Conservation (phyloP, 2,329 filamentous ascomycete genomes). For the Ampelomyces quisqualis region DNA sequence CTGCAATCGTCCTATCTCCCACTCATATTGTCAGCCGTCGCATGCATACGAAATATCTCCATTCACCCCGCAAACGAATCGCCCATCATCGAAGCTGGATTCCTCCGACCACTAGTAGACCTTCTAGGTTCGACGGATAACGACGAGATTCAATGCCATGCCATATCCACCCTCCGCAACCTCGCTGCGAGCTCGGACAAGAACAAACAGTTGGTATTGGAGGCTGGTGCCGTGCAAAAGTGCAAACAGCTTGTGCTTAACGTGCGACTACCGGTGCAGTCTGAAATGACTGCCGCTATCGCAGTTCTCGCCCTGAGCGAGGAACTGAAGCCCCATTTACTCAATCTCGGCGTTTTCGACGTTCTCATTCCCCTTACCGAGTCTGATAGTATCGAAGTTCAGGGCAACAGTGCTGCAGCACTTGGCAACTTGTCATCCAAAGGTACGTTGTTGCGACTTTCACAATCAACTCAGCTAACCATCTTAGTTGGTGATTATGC, state of each 20-base stretch:
- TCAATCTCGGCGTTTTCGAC: conserved; percentile 92
- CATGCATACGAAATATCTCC: conserved; percentile 97
- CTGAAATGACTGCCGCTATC: conserved; percentile 99
- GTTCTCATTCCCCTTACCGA: conserved; percentile 93
- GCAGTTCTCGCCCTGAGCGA: conserved; percentile 94
- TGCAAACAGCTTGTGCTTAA: conserved; percentile 96
- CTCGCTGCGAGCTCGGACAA: conserved; percentile 94
- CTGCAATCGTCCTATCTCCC: conserved; percentile 94
- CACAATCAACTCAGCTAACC: conserved; percentile 26
- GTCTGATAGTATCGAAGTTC: conserved; percentile 94
- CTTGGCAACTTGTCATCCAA: conserved; percentile 96
- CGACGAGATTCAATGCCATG: conserved; percentile 98
- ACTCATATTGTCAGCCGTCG: conserved; percentile 92
- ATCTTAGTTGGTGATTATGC: conserved; percentile 85
- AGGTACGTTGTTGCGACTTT: conserved; percentile 56
- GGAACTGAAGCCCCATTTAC: conserved; percentile 86
- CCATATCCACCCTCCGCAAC: conserved; percentile 94
- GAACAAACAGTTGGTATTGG: conserved; percentile 96
- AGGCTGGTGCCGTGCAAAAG: conserved; percentile 95
- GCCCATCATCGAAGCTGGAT: conserved; percentile 96
- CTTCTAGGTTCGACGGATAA: conserved; percentile 93
- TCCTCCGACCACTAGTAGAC: conserved; percentile 89
- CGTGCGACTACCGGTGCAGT: conserved; percentile 91
- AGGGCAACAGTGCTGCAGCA: conserved; percentile 95
- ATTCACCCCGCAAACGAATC: conserved; percentile 98